A percentile compares a stretch with the other conserved stretches of the same genome.
Conservation (phyloP, 805 yeast genomes). For the Pichia californica region DNA sequence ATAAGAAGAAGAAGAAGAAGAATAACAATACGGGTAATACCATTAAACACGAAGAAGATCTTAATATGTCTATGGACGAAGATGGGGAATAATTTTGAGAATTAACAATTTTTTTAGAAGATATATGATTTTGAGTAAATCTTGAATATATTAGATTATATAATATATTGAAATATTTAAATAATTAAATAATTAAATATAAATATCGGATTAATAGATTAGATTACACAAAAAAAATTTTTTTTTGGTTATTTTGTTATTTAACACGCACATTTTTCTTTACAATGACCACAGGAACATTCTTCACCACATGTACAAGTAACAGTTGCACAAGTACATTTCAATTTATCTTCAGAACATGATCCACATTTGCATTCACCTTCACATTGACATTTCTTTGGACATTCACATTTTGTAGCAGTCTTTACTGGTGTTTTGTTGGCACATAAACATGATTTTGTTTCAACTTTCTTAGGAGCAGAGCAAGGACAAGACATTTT, state of each 20-base stretch:
- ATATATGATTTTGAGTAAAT: no score
- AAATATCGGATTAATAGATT: no score
- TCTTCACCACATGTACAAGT: slow-evolving; percentile 6
- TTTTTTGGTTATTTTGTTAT: no score
- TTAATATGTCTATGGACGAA: slow-evolving; percentile 8
- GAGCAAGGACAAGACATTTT: no score
- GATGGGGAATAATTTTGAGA: neutral
- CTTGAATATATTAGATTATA: no score
- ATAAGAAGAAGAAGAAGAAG: neutral
- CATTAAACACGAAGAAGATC: neutral
- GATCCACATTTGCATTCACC: slow-evolving; percentile 8
- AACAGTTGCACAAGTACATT: slow-evolving; percentile 9
- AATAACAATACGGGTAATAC: neutral
- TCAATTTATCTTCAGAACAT: slow-evolving; percentile 2
- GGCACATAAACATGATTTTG: slow-evolving; percentile 1
- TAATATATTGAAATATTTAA: no score
- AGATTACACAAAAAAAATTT: neutral
- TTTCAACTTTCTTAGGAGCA: neutral
- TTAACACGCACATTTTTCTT: neutral
- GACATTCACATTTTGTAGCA: neutral
- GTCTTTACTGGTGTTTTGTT: no score
- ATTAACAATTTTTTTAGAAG: no score
- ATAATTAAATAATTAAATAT: no score
- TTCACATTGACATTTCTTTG: slow-evolving; percentile 9
- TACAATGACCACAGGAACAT: slow-evolving; percentile 6